Conservation (phyloP, 495 filamentous ascomycete genomes). For the Talaromyces borbonicus region DNA sequence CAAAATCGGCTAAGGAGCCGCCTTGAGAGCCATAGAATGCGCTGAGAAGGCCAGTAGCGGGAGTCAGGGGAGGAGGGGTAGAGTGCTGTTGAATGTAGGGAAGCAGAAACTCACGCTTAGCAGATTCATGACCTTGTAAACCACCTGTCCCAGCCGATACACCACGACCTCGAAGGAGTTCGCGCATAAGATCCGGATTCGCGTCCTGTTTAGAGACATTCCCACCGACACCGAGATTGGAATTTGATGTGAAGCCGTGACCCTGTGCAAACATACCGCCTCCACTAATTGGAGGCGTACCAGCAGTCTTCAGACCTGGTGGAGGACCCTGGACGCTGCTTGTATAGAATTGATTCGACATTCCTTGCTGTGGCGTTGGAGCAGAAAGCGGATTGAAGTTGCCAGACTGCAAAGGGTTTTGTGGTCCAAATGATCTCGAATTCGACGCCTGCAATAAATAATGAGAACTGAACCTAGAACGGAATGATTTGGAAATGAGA, state of each 20-base stretch:
- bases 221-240: conserved; percentile 58
- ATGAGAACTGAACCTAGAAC: conserved; percentile 75
- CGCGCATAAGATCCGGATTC: conserved; percentile 69
- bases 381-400: conserved; percentile 50
- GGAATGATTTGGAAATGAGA: conserved; percentile 73
- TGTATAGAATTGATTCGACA: conserved; percentile 37
- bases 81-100: conserved; percentile 75
- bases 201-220: conserved; percentile 59
- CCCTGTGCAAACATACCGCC: conserved; percentile 69
- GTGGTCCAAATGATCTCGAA: conserved; percentile 78
- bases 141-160: conserved; percentile 48
- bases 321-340: conserved; percentile 78
- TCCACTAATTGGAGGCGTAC: conserved; percentile 75
- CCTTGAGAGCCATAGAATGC: conserved; percentile 82
- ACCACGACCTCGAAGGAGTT: conserved; percentile 56
- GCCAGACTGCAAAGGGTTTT: conserved; percentile 75
- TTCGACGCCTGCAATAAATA: conserved; percentile 74
- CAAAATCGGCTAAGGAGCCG: conserved; percentile 74
- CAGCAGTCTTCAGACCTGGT: conserved; percentile 88
- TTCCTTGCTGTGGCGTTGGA: conserved; percentile 38
- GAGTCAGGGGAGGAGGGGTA: conserved; percentile 79
- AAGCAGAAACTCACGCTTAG: conserved; percentile 93
- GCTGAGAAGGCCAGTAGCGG: conserved; percentile 76
- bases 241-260: conserved; percentile 60
- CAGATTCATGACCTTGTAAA: conserved; percentile 60